Percentiles rank a stretch among this genome's conserved stretches.
These are phyloP conservation scores for Populus tomentosa DNA, from an alignment of 441 rosid genomes.

Conservation along the genomic window DNA sequence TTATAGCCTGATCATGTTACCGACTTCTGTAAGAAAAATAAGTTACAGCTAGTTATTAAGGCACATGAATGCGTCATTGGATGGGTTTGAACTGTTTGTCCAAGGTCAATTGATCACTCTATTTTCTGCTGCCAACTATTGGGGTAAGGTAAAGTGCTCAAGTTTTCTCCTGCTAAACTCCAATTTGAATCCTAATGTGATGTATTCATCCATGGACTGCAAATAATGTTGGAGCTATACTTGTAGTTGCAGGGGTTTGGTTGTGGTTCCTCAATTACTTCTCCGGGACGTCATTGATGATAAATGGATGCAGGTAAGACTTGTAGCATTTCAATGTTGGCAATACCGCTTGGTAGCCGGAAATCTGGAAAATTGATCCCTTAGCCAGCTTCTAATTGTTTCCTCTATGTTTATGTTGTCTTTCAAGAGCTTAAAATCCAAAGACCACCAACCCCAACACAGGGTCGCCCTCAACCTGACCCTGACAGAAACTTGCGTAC, in stretches of 20 bases:
- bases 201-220: slow-evolving; percentile 66
- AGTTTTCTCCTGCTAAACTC: neutral
- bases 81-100: slow-evolving; percentile 98
- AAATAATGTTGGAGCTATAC: slow-evolving; percentile 98
- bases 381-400: neutral
- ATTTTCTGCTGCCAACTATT: slow-evolving; percentile 96
- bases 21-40: slow-evolving; percentile 95
- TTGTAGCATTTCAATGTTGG: neutral
- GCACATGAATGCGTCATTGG: slow-evolving; percentile 99
- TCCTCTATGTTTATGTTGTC: neutral
- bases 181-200: slow-evolving; percentile 17
- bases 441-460: slow-evolving; percentile 98
- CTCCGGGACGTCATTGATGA: slow-evolving; percentile 81
- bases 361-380: neutral
- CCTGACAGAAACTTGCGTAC: slow-evolving; percentile 85
- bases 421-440: slow-evolving; percentile 91
- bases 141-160: slow-evolving; percentile 47
- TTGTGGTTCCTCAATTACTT: slow-evolving; percentile 89
- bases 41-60: slow-evolving; percentile 82
- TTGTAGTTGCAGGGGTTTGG: slow-evolving; percentile 93
- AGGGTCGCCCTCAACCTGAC: slow-evolving; percentile 95
- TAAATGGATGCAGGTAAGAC: slow-evolving; percentile 90
- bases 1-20: slow-evolving; percentile 91
- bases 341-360: neutral
- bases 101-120: slow-evolving; percentile 97